Conservation (phyloP, 2,329 filamentous ascomycete species). For the Scedosporium boydii region DNA sequence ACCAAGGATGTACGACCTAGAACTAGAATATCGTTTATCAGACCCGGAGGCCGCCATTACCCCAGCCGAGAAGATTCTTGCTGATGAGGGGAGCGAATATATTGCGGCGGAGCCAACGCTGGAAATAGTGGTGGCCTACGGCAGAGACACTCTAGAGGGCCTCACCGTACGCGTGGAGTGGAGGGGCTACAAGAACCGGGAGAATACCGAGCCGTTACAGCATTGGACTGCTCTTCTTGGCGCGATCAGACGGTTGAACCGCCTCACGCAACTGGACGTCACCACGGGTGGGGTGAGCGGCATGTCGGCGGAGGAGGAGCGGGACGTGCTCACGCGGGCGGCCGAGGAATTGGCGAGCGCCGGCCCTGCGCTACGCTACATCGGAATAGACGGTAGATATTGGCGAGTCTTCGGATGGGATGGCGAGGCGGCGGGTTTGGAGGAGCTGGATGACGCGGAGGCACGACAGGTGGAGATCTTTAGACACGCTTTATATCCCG, state of each 20-base stretch:
- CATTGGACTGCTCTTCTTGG: background rate
- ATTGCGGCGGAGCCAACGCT: background rate
- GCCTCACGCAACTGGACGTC: background rate
- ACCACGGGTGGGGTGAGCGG: background rate
- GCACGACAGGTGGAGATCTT: background rate
- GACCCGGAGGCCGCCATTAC: background rate
- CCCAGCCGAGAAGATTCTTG: background rate
- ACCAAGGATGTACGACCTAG: background rate
- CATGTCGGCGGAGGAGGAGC: background rate
- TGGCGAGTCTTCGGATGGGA: background rate
- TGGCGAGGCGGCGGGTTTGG: background rate
- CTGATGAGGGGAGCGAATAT: background rate
- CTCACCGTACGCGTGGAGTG: background rate
- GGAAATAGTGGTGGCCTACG: background rate
- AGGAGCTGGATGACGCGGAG: background rate
- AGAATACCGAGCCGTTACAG: background rate
- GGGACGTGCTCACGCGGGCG: background rate
- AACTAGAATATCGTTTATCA: background rate
- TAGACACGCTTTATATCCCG: background rate
- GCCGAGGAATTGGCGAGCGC: background rate
- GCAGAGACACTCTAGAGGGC: background rate
- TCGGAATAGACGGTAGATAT: background rate
- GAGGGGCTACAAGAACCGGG: background rate
- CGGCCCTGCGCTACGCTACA: background rate
- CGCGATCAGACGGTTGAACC: background rate